Percentiles rank a stretch among this genome's conserved stretches.
Conservation (phyloP, 139 green algal genomes). For the Microglena sp. region DNA sequence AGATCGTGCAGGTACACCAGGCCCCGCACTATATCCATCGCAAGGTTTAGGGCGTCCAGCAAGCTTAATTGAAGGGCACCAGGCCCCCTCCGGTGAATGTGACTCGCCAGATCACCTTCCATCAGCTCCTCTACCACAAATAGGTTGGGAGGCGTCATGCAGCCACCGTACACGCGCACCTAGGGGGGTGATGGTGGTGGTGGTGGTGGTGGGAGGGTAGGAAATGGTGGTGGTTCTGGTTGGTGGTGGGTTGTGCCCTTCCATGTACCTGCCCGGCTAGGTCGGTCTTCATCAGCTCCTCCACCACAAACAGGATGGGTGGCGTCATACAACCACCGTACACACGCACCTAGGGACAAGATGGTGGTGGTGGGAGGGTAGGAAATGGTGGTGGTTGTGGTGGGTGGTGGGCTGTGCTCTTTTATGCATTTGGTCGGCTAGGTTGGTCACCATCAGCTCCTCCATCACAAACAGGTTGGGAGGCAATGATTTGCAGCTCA, state of each 20-base stretch:
- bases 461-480: constrained; percentile 28
- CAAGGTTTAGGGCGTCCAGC: background rate
- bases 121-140: constrained; percentile 38
- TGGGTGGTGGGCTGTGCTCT: too few species aligned
- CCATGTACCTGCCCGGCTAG: constrained; percentile 1
- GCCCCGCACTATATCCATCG: constrained; percentile 7
- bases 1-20: constrained; percentile 11
- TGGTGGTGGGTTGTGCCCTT: too few species aligned
- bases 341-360: constrained; percentile 30
- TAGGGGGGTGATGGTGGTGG: too few species aligned
- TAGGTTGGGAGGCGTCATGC: constrained; percentile 15
- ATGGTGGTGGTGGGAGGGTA: too few species aligned
- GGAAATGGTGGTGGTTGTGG: too few species aligned
- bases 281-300: constrained; percentile 26
- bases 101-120: constrained; percentile 5
- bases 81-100: constrained; percentile 3
- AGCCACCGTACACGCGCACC: constrained; percentile 28
- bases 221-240: too few species aligned
- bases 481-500: too few species aligned
- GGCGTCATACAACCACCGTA: constrained; percentile 20
- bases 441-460: constrained; percentile 36
- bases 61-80: background rate
- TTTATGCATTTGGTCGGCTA: too few species aligned
- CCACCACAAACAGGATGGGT: constrained; percentile 27
- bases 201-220: too few species aligned